Evolutionary conservation across 192 early-diverging fungal genomes (phyloP), one percentile per base, ranked within the genome.

Genomic region (Coemansia sp.): DNA sequence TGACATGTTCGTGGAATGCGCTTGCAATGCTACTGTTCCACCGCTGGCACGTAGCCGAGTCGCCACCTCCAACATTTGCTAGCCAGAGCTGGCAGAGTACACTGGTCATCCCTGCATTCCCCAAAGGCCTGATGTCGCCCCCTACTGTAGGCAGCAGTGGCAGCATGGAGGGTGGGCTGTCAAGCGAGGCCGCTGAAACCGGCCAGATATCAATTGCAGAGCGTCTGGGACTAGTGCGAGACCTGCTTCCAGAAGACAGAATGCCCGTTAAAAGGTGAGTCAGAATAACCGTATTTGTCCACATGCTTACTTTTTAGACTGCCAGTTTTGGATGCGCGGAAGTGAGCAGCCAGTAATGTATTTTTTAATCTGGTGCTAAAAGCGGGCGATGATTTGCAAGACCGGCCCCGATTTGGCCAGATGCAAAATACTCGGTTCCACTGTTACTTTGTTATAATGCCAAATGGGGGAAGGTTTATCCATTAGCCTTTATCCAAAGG

Each of bases 1-100:
- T 78, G n/a, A 38, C 33, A n/a, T 78, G 75, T 30, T 18, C 66
- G 17, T 78, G 75, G 75, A 78, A 78, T 56, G 57, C 75, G 46
- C 51, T 78, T 46, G 65, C 62, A 12, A 27, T 55, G 23, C 45
- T 71, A 43, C 75, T 78, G 21, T 78, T 78, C 51, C 51, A 72
- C 43, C 75, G 66, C 51, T 78, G 75, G 75, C 75, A 78, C 21
- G 40, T 72, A 37, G 61, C 66, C 17, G 61, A 57, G 25, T 51
- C 49, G 9, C 59, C 52, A 21, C 55, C 62, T 23, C 75, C 69
- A 1, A 66, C 69, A 9, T 69, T 78, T 59, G 66, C 69, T 19
- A 58, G 66, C 44, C 27, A 55, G 14, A n/a, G 51, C 25, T 78
- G 75, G 75, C 69, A 69, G 39, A 66, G 27, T 42, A 59, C 54